Base-by-base conservation (phyloP, 2,329 filamentous ascomycete species). In the Hypoxylon sp. region DNA sequence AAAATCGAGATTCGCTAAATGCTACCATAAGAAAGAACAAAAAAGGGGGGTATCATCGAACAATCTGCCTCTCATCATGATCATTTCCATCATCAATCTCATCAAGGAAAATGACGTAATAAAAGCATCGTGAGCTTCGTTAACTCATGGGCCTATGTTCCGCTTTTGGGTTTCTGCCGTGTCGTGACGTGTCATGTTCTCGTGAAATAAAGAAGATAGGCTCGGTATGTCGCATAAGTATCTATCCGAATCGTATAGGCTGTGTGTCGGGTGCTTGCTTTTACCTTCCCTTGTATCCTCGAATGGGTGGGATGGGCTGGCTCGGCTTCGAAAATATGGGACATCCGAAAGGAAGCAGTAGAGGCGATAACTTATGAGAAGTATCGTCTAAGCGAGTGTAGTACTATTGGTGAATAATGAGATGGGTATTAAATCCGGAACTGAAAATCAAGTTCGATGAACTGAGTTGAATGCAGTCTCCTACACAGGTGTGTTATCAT, bases 41-140 rank as follows among this genome's bases (percentile, higher is more conserved):
- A 19, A 44, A 29, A 54, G 47, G 42, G 47, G 65, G 68, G 68
- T 70, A 70, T 70, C 68, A 70, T 68, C 51, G 52, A 57, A 48
- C 68, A 71, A 67, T 71, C 62, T 71, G 62, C 62, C 65, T 56
- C 59, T 66, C 48, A 11, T 56, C 46, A n/a, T 69, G 31, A 35
- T 59, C 42, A 39, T 59, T 50, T 24, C 62, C 44, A 29, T 71
- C 68, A 47, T 71, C 53, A 50, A 54, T 52, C 19, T 68, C 65
- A 37, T 71, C 31, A 62, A 44, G 10, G 35, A 31, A 50, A 19
- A 60, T 27, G 19, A 27, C 31, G 46, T 53, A 56, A n/a, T 63
- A 52, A 55, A 44, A 48, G 51, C 37, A 44, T 69, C 63, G 55
- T 67, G n/a, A 44, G 46, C 24, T 19, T 67, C 67, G 32, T 70